Base-by-base conservation (phyloP, 2,329 filamentous ascomycete genomes). In the Hypomyces perniciosus region DNA sequence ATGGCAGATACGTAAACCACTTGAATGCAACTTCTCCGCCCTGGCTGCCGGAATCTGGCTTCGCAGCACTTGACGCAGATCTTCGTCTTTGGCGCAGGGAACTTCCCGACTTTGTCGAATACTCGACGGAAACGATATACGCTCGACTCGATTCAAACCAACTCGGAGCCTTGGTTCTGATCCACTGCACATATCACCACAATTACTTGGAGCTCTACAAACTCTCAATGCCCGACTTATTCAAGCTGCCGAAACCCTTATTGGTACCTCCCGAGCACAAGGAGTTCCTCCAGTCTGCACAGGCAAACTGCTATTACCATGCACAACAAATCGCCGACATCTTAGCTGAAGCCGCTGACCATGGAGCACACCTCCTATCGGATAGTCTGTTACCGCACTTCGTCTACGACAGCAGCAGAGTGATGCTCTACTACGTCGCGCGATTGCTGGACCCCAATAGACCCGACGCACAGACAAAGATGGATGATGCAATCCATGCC, bases 371-470 rank as follows among this genome's bases (percentile, higher is more conserved):
- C 4, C 66, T 71, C 34, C 55, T 76, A 27, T 71, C 72, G 0
- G 73, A 76, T 42, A 72, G 69, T 41, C 60, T 74, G 58, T 62
- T 74, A 30, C 72, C 72, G 1, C 73, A 71, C 12, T 75, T 75
- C 52, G 67, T 71, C 2, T 75, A 74, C 55, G 72, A 75, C 48
- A 74, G 72, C 54, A 74, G 69, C 44, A 66, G 73, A 4, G 69
- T 74, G 35, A 74, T 76, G 69, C 57, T 76, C 1, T 75, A 76
- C 56, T 74, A 74, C 50, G 65, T 74, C n/a, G 72, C 70, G 4
- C 66, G 71, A 12, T 57, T 75, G 6, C 61, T 74, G 5, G 70
- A 72, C 29, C 63, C 68, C 1, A 62, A 54, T 31, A 58, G 66
- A 10, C 56, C 63, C 1, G 68, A 69, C 50, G 68, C 68, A 7